Percentiles rank a stretch among this genome's conserved stretches.
These are phyloP conservation scores for Globisporangium solare DNA, from an alignment of 352 stramenopile genomes.

Conservation along the genomic window DNA sequence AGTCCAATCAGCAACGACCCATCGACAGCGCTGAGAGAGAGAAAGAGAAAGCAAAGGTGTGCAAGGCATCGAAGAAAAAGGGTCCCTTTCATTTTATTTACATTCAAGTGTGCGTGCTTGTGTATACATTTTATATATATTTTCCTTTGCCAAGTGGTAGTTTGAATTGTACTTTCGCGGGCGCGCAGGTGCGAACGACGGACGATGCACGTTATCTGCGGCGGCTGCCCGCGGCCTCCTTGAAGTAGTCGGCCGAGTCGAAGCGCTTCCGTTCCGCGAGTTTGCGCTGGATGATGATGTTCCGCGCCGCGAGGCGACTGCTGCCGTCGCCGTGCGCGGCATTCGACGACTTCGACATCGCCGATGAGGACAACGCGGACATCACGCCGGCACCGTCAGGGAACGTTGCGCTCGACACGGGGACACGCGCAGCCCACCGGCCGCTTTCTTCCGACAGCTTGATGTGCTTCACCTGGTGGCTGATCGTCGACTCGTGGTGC, in stretches of 20 bases:
- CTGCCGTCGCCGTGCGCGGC: slow-evolving; percentile 21
- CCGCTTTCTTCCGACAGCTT: slow-evolving; percentile 52
- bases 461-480: slow-evolving; percentile 74
- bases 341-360: slow-evolving; percentile 9
- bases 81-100: no score
- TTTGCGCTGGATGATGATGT: slow-evolving; percentile 61
- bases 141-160: no score
- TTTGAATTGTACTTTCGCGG: no score
- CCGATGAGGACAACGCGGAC: slow-evolving; percentile 8
- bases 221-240: slow-evolving; percentile 26
- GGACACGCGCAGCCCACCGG: slow-evolving; percentile 17
- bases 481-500: slow-evolving; percentile 23
- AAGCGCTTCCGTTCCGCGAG: slow-evolving; percentile 70
- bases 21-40: not conserved
- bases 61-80: no score
- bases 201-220: not conserved
- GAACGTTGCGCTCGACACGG: not conserved
- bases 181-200: not conserved
- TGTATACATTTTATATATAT: no score
- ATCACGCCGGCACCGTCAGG: not conserved
- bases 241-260: slow-evolving; percentile 78
- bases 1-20: not conserved
- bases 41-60: no score
- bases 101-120: no score
- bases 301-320: slow-evolving; percentile 44